phyloP scores from a whole-genome alignment of 2,329 filamentous ascomycete species.

The Fusarium hainanense region DNA sequence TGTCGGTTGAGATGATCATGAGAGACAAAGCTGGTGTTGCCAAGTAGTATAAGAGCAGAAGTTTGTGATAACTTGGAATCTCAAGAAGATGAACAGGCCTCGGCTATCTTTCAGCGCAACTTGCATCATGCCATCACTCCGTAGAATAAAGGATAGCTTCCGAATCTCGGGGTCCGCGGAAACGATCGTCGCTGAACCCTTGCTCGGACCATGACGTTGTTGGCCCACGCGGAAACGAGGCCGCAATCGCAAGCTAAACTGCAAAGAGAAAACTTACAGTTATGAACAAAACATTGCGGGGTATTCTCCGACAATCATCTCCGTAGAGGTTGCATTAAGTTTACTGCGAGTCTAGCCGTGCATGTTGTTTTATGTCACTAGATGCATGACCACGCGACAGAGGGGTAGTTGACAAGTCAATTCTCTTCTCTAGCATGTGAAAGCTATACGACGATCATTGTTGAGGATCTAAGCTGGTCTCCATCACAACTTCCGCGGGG shows the following conservation, averaged over 20 bases:
- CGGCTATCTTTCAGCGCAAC: not conserved
- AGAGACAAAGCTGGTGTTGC: not conserved
- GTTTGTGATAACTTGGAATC: not conserved
- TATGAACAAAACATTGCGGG: constrained; percentile 12
- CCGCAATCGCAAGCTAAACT: constrained; percentile 36
- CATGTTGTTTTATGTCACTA: not conserved
- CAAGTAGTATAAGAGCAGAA: not conserved
- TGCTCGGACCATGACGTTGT: constrained; percentile 1
- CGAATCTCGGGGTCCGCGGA: not conserved
- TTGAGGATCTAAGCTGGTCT: not conserved
- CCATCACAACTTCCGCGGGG: not conserved
- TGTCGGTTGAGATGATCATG: not conserved
- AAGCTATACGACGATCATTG: not conserved
- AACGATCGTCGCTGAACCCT: not conserved
- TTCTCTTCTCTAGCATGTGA: constrained; percentile 11
- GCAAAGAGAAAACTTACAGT: not conserved
- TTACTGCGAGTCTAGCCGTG: not conserved
- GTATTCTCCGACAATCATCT: constrained; percentile 12
- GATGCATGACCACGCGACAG: constrained; percentile 16
- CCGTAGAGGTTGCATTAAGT: not conserved
- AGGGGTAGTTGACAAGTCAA: not conserved
- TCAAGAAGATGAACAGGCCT: not conserved
- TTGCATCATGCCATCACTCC: not conserved
- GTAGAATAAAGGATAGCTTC: not conserved
- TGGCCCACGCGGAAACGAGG: not conserved